Conservation (phyloP, 1,139 yeast genomes). For the Suhomyces bokatorum region DNA sequence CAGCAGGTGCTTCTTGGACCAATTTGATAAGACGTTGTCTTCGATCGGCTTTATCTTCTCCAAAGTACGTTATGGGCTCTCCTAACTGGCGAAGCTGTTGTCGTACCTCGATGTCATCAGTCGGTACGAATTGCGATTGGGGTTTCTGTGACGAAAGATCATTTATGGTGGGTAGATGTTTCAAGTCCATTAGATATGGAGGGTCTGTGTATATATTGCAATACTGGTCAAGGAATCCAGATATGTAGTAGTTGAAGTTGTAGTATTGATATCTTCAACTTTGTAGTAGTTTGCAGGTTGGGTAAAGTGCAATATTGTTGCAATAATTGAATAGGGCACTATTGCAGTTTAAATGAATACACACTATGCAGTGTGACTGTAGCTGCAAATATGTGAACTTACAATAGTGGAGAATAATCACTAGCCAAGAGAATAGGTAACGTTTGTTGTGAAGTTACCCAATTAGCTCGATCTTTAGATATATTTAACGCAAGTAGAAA, state of each 20-base stretch:
- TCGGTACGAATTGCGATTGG: conserved; percentile 43
- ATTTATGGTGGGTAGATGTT: not conserved
- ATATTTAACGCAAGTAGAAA: too few relatives aligned
- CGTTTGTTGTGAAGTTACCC: too few relatives aligned
- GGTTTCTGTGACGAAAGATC: not conserved
- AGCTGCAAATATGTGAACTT: too few relatives aligned
- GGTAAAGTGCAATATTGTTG: too few relatives aligned
- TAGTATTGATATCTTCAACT: not conserved
- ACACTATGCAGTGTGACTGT: too few relatives aligned
- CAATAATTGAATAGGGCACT: too few relatives aligned
- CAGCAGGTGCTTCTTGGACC: conserved; percentile 29
- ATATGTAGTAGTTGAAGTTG: not conserved
- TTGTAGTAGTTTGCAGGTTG: too few relatives aligned
- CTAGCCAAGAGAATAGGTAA: too few relatives aligned
- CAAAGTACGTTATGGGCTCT: conserved; percentile 60
- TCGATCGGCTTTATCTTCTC: conserved; percentile 63
- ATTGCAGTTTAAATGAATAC: too few relatives aligned
- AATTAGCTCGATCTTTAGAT: too few relatives aligned
- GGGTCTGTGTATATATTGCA: not conserved
- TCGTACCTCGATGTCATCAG: conserved; percentile 63
- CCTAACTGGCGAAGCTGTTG: conserved; percentile 46
- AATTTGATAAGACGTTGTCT: conserved; percentile 52
- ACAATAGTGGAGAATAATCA: too few relatives aligned
- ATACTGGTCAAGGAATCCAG: not conserved
- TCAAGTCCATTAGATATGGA: not conserved